Evolutionary conservation across 2,329 filamentous ascomycete species (phyloP).

Genomic region (Ophiostoma himal-ulmi): DNA sequence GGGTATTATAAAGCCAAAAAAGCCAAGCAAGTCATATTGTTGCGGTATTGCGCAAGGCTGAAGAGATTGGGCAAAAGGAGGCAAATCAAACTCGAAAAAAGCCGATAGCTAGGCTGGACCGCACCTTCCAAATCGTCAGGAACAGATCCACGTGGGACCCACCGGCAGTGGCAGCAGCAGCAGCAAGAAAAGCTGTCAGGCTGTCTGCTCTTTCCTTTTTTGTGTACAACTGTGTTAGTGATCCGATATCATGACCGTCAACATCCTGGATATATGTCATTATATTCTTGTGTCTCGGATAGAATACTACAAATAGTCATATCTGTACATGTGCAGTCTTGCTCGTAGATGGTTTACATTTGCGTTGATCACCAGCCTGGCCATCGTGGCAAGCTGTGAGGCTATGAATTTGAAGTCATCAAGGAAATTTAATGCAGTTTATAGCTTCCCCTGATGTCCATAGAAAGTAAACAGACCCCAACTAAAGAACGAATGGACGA

Average conservation of each 20-base stretch:
- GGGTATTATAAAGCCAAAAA: background rate
- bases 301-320: no score
- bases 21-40: background rate
- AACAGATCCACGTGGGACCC: constrained; percentile 3
- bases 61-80: background rate
- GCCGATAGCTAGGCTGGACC: background rate
- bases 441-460: no score
- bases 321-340: no score
- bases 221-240: background rate
- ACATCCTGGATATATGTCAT: background rate
- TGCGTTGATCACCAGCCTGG: no score
- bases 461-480: no score
- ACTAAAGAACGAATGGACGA: background rate
- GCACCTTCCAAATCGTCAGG: background rate
- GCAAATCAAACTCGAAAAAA: background rate
- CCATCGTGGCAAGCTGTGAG: no score
- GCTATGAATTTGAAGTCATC: no score
- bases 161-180: background rate
- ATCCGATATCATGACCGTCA: background rate
- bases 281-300: no score
- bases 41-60: background rate
- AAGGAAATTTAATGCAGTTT: no score
- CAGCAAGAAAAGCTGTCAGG: background rate
- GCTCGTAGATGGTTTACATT: no score
- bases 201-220: background rate